Evolutionary conservation across 2,329 filamentous ascomycete species (phyloP).

Genomic region (Aschersonia sp.): DNA sequence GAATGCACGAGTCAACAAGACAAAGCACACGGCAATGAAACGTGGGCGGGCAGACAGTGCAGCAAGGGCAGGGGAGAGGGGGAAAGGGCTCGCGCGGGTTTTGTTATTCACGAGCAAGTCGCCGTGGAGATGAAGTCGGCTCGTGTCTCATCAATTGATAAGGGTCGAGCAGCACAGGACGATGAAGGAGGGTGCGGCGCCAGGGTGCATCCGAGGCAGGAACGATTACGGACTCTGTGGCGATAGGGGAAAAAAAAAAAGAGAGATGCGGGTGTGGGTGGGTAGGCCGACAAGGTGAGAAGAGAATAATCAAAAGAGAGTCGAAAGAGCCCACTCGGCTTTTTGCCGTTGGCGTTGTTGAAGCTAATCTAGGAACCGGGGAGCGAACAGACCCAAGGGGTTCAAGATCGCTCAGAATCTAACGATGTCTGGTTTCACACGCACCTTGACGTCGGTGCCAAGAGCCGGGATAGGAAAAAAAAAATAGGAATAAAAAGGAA

Average conservation of each 20-base stretch:
- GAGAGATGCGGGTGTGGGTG: background rate
- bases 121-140: too few species aligned
- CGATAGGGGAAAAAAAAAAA: background rate
- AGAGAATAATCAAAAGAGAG: too few species aligned
- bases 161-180: background rate
- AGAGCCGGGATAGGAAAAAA: background rate
- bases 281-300: background rate
- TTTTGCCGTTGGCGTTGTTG: background rate
- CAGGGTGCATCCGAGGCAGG: background rate
- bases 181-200: background rate
- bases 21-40: background rate
- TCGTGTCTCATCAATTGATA: background rate
- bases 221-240: background rate
- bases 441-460: too few species aligned
- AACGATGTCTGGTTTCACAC: too few species aligned
- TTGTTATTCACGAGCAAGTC: background rate
- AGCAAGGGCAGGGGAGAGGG: background rate
- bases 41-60: too few species aligned
- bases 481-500: background rate
- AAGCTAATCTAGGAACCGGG: background rate
- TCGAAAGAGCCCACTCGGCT: background rate
- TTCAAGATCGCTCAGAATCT: too few species aligned
- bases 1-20: background rate
- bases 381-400: background rate
- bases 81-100: background rate